A percentile compares a stretch with the other conserved stretches of the same genome.
phyloP scores from a whole-genome alignment of 2,329 filamentous ascomycete genomes.

The Penicillium sp. region DNA sequence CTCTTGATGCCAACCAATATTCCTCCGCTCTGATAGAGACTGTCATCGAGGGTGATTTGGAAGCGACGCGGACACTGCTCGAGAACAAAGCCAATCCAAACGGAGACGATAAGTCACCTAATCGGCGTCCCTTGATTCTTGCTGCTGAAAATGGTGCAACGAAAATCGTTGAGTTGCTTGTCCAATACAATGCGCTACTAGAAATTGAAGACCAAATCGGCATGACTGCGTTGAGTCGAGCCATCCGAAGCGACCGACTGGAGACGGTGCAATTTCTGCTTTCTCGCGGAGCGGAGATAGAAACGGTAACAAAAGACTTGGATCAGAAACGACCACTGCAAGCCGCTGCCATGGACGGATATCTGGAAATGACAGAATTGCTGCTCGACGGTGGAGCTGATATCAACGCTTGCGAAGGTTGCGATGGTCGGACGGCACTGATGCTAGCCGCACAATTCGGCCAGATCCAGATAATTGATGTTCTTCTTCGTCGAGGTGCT shows the following conservation, averaged over 20 bases:
- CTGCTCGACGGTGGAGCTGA: conserved; percentile 17
- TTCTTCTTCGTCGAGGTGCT: conserved; percentile 1
- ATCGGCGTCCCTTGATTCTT: conserved; percentile 8
- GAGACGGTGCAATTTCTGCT: conserved; percentile 3
- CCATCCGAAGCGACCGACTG: background rate
- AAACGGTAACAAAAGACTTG: background rate
- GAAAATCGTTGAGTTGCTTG: conserved; percentile 5
- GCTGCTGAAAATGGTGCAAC: conserved; percentile 9
- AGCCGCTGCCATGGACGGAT: background rate
- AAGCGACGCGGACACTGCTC: conserved; percentile 11
- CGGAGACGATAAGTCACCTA: background rate
- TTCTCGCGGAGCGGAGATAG: conserved; percentile 3
- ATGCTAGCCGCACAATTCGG: background rate
- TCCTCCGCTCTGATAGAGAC: conserved; percentile 13
- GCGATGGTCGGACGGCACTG: conserved; percentile 2
- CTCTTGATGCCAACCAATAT: background rate
- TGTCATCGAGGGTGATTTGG: background rate
- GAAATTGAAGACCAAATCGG: background rate
- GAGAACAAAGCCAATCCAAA: conserved; percentile 17
- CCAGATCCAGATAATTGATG: background rate
- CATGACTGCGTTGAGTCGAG: conserved; percentile 7
- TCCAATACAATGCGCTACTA: conserved; percentile 3
- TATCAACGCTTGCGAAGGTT: conserved; percentile 11
- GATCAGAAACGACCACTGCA: conserved; percentile 6
- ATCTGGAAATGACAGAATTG: conserved; percentile 9